Base-by-base conservation (phyloP, 129 eudicot species). In the Chrysanthemum lavandulifolium region DNA sequence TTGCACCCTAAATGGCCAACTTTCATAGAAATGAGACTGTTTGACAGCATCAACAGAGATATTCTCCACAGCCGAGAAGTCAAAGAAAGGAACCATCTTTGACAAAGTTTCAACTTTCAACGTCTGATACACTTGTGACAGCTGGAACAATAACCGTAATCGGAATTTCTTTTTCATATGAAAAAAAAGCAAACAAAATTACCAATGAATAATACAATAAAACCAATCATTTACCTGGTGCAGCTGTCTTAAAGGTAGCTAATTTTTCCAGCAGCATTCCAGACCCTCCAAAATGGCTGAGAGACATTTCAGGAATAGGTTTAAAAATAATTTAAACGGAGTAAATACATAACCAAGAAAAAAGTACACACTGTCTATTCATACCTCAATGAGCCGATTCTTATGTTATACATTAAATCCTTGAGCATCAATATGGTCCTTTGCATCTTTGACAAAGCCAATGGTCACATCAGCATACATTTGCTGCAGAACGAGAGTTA, bases 331-430 rank as follows among this genome's bases (percentile, higher is more conserved):
- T 23, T 23, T 23, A 23, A 23, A 23, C 25, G 1, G 25, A 23
- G 0, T 23, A 23, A 23, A 23, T 23, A 23, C 25, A 23, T 52
- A 10, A 33, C 23, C 36, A 27, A 27, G 10, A 43, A 33, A 55
- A 51, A 45, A 50, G 13, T 23, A 23, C 25, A 23, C 9, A 10
- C 36, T 4, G 21, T 13, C 25, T 23, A 49, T 13, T 45, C 73
- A 54, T 67, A 86, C 90, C 93, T 81, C 89, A 53, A 92, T 89
- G 6, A 92, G 91, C 40, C 94, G 84, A 71, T 92, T 92, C 86
- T 92, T 92, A 61, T 92, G 97, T 76, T 89, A 92, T 10, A 92
- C 89, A 68, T 87, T 86, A 73, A 92, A 92, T 65, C 97, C 97
- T 78, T 92, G 97, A 73, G 89, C 86, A 85, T 92, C 94, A 59